Evolutionary conservation across 371 early-diverging fungal species (phyloP).

Genomic region (Umbelopsis sp.): DNA sequence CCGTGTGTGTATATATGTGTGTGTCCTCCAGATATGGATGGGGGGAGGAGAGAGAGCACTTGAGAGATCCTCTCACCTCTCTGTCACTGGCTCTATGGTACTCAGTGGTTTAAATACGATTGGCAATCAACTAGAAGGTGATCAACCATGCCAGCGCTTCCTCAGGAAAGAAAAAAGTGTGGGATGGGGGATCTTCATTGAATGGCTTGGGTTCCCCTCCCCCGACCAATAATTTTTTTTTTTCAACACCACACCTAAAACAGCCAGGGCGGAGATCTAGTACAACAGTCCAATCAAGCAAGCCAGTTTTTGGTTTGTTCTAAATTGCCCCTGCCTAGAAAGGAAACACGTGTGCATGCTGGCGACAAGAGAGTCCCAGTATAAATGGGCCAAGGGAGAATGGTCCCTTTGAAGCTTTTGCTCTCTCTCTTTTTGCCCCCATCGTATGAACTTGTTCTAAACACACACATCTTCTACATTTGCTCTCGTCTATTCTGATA

Average conservation of each 20-base stretch:
- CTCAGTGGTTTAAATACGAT: too few relatives aligned
- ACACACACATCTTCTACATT: neutral
- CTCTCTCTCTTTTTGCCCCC: slow-evolving; percentile 14
- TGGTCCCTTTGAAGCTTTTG: neutral
- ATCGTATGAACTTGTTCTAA: slow-evolving; percentile 1
- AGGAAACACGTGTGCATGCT: slow-evolving; percentile 12
- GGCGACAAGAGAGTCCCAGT: neutral
- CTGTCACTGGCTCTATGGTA: too few relatives aligned
- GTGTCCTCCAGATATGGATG: neutral
- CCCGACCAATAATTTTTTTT: slow-evolving; percentile 13
- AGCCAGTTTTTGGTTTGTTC: neutral
- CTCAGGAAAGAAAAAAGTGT: neutral
- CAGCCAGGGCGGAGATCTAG: slow-evolving; percentile 19
- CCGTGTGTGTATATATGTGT: slow-evolving; percentile 1
- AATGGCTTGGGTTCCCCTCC: neutral
- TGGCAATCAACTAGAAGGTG: too few relatives aligned
- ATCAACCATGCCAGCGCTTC: too few relatives aligned
- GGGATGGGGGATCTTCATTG: neutral
- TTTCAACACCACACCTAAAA: slow-evolving; percentile 16
- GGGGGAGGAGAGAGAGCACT: neutral
- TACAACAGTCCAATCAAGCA: slow-evolving; percentile 10
- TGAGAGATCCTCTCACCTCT: neutral
- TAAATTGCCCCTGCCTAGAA: slow-evolving; percentile 13
- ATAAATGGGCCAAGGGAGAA: slow-evolving; percentile 4
- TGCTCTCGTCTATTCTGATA: neutral